These are phyloP conservation scores for Alternaria tenuissima DNA, from an alignment of 2,329 filamentous ascomycete species.

Conservation along the genomic window DNA sequence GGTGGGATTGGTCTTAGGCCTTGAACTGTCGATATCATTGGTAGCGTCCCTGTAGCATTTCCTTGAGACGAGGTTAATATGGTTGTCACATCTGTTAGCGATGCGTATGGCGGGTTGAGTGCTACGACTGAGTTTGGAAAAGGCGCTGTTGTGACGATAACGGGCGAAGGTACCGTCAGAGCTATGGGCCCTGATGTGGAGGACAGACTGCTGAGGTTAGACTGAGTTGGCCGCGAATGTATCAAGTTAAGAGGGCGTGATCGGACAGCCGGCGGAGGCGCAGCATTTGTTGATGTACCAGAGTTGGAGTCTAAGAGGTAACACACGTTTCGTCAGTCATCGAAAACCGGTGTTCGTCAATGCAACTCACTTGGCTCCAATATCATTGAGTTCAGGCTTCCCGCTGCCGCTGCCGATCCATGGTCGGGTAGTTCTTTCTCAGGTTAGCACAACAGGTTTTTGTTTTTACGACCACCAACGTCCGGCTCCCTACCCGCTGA, in stretches of 20 bases:
- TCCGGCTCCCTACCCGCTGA: slow-evolving; percentile 32
- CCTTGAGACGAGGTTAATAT: slow-evolving; percentile 3
- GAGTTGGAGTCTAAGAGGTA: slow-evolving; percentile 6
- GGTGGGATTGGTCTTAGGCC: slow-evolving; percentile 35
- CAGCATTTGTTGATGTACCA: slow-evolving; percentile 13
- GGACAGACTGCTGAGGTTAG: slow-evolving; percentile 5
- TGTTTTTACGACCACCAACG: slow-evolving; percentile 7
- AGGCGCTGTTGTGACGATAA: slow-evolving; percentile 10
- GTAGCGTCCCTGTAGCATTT: slow-evolving; percentile 10
- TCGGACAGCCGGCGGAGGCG: slow-evolving; percentile 3
- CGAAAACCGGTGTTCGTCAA: neutral
- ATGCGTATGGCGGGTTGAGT: slow-evolving; percentile 12
- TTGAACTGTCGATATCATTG: slow-evolving; percentile 36
- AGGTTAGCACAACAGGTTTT: slow-evolving; percentile 24
- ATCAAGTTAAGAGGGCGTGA: slow-evolving; percentile 10
- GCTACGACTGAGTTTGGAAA: slow-evolving; percentile 6
- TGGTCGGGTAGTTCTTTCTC: slow-evolving; percentile 23
- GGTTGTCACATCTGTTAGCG: slow-evolving; percentile 7
- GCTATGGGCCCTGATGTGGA: slow-evolving; percentile 8
- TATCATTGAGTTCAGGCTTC: slow-evolving; percentile 23
- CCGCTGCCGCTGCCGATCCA: slow-evolving; percentile 9
- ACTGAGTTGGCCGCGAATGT: slow-evolving; percentile 16
- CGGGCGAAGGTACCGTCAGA: slow-evolving; percentile 11
- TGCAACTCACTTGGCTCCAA: slow-evolving; percentile 28
- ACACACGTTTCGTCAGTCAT: neutral